A percentile compares a stretch with the other conserved stretches of the same genome.
These are phyloP conservation scores for Pestalotiopsis fici DNA, from an alignment of 2,329 filamentous ascomycete species.

Conservation along the genomic window DNA sequence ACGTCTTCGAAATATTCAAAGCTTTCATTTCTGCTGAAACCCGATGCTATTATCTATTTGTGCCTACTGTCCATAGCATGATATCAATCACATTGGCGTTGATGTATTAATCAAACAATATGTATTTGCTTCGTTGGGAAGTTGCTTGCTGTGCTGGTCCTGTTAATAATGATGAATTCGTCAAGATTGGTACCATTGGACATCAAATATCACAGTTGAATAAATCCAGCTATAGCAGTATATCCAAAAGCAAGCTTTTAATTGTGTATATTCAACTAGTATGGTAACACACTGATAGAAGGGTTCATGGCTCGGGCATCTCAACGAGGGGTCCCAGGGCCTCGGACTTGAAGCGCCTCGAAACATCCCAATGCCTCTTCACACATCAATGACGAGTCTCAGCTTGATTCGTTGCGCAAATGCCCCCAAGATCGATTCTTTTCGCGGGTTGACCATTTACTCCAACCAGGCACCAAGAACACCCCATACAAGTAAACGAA, in stretches of 20 bases:
- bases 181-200: too few species aligned
- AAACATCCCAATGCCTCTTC: background rate
- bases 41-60: too few species aligned
- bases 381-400: background rate
- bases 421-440: background rate
- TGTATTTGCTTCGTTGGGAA: too few species aligned
- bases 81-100: too few species aligned
- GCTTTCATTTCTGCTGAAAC: too few species aligned
- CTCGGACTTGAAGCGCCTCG: background rate
- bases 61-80: too few species aligned
- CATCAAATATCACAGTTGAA: too few species aligned
- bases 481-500: background rate
- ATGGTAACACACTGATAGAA: background rate
- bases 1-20: background rate
- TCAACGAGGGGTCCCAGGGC: background rate
- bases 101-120: too few species aligned
- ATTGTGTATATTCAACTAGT: background rate
- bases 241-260: background rate
- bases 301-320: background rate
- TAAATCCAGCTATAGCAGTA: background rate
- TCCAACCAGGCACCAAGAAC: background rate
- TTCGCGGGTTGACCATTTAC: background rate
- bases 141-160: too few species aligned
- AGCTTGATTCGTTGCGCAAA: background rate
- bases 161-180: too few species aligned